These are phyloP conservation scores for Dactylonectria estremocensis DNA, from an alignment of 2,329 filamentous ascomycete genomes.

Conservation along the genomic window DNA sequence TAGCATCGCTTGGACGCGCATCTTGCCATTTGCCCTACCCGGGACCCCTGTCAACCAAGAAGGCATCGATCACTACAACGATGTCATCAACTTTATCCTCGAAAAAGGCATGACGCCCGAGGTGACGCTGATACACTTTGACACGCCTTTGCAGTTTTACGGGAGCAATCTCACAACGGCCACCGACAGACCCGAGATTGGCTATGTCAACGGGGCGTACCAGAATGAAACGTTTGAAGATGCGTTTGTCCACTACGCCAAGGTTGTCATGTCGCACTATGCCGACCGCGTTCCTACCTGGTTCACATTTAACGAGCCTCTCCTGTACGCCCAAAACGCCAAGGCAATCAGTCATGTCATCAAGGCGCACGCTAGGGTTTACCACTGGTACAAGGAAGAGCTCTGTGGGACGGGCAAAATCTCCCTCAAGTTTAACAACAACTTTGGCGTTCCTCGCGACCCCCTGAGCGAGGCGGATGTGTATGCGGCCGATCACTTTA, in stretches of 20 bases:
- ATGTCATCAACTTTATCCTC: slow-evolving; percentile 66
- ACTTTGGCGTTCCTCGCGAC: slow-evolving; percentile 65
- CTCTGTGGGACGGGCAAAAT: slow-evolving; percentile 66
- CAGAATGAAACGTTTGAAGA: slow-evolving; percentile 64
- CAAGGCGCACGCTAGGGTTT: slow-evolving; percentile 65
- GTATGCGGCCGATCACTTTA: slow-evolving; percentile 62
- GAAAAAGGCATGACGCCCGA: slow-evolving; percentile 65
- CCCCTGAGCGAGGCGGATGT: slow-evolving; percentile 58
- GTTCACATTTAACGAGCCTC: slow-evolving; percentile 69
- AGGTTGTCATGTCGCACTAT: slow-evolving; percentile 66
- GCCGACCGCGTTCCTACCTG: slow-evolving; percentile 66
- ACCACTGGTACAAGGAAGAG: slow-evolving; percentile 69
- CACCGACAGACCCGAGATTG: slow-evolving; percentile 47
- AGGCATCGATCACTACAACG: slow-evolving; percentile 68
- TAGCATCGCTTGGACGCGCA: slow-evolving; percentile 66
- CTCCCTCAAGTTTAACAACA: slow-evolving; percentile 64
- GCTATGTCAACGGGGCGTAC: slow-evolving; percentile 60
- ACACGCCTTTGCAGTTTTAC: slow-evolving; percentile 61
- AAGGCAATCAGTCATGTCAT: slow-evolving; percentile 59
- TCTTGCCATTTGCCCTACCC: slow-evolving; percentile 66
- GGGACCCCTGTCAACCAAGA: slow-evolving; percentile 67
- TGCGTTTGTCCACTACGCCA: slow-evolving; percentile 68
- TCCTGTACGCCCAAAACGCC: slow-evolving; percentile 58
- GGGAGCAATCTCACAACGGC: slow-evolving; percentile 50
- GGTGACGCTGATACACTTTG: slow-evolving; percentile 66